Evolutionary conservation across 805 yeast genomes (phyloP).

Genomic region (Candida maris): DNA sequence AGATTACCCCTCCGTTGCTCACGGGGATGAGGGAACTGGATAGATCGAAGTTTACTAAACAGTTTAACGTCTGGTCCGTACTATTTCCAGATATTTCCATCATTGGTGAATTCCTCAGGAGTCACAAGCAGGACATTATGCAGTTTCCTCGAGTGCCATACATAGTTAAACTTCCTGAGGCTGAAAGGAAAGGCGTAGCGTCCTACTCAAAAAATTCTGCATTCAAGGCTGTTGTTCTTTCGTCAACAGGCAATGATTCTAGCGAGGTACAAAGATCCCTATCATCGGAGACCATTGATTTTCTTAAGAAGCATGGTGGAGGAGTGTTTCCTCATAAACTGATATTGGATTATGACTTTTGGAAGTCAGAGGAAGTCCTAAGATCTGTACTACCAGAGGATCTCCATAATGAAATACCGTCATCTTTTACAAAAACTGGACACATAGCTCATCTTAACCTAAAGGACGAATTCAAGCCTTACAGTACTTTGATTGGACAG

Average conservation of each 20-base stretch:
- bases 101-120: slow-evolving; percentile 60
- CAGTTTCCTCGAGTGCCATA: slow-evolving; percentile 68
- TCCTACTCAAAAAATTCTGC: slow-evolving; percentile 16
- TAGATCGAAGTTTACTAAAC: slow-evolving; percentile 54
- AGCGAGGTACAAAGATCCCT: slow-evolving; percentile 37
- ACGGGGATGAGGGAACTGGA: slow-evolving; percentile 65
- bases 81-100: slow-evolving; percentile 62
- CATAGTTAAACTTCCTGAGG: slow-evolving; percentile 41
- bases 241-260: slow-evolving; percentile 43
- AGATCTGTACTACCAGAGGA: slow-evolving; percentile 72
- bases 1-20: slow-evolving; percentile 58
- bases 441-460: slow-evolving; percentile 93
- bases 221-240: slow-evolving; percentile 56
- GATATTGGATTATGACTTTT: slow-evolving; percentile 65
- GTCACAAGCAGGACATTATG: slow-evolving; percentile 56
- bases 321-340: slow-evolving; percentile 51
- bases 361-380: slow-evolving; percentile 88
- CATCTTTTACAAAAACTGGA: slow-evolving; percentile 91
- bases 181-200: not conserved
- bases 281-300: slow-evolving; percentile 39
- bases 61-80: slow-evolving; percentile 64
- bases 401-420: slow-evolving; percentile 68
- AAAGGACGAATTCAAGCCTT: slow-evolving; percentile 80
- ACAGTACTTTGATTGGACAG: slow-evolving; percentile 77
- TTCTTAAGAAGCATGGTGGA: slow-evolving; percentile 46